These are phyloP conservation scores for Hawksworthiomyces lignivorus DNA, from an alignment of 2,329 filamentous ascomycete species.

Conservation along the genomic window DNA sequence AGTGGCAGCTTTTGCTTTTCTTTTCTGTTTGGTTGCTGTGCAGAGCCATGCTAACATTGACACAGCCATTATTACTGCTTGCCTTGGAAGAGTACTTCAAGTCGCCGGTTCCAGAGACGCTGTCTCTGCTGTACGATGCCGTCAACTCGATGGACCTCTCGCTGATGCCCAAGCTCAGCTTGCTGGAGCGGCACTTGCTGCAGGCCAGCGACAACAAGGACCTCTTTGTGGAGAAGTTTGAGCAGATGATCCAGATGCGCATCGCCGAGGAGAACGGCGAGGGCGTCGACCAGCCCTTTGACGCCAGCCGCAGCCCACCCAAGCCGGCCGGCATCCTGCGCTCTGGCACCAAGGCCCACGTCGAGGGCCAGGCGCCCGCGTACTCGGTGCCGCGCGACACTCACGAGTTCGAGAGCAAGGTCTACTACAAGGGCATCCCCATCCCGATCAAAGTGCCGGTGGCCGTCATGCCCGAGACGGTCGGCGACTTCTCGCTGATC, in stretches of 20 bases:
- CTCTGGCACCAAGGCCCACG: slow-evolving; percentile 54
- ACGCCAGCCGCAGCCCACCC: slow-evolving; percentile 40
- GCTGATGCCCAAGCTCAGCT: slow-evolving; percentile 76
- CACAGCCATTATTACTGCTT: slow-evolving; percentile 73
- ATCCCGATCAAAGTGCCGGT: slow-evolving; percentile 96
- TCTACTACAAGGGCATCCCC: slow-evolving; percentile 92
- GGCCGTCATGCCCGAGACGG: slow-evolving; percentile 87
- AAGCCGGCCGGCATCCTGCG: slow-evolving; percentile 45
- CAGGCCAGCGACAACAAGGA: slow-evolving; percentile 91
- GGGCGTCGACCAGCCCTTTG: slow-evolving; percentile 27
- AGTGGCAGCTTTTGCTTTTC: neutral
- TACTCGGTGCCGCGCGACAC: slow-evolving; percentile 86
- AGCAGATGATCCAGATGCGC: slow-evolving; percentile 82
- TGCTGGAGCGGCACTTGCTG: slow-evolving; percentile 76
- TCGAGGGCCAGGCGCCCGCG: slow-evolving; percentile 49
- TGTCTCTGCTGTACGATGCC: slow-evolving; percentile 81
- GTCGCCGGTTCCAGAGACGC: slow-evolving; percentile 76
- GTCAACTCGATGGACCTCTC: slow-evolving; percentile 97
- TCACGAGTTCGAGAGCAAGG: slow-evolving; percentile 92
- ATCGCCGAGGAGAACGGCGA: slow-evolving; percentile 56
- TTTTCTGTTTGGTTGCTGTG: neutral
- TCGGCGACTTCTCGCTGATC: slow-evolving; percentile 94
- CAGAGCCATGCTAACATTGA: neutral
- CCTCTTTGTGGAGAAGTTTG: slow-evolving; percentile 95
- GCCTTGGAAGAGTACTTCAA: slow-evolving; percentile 97